Percentiles rank a stretch among this genome's conserved stretches.
These are phyloP conservation scores for Schwanniomyces vanrijiae DNA, from an alignment of 805 yeast species.

Conservation along the genomic window DNA sequence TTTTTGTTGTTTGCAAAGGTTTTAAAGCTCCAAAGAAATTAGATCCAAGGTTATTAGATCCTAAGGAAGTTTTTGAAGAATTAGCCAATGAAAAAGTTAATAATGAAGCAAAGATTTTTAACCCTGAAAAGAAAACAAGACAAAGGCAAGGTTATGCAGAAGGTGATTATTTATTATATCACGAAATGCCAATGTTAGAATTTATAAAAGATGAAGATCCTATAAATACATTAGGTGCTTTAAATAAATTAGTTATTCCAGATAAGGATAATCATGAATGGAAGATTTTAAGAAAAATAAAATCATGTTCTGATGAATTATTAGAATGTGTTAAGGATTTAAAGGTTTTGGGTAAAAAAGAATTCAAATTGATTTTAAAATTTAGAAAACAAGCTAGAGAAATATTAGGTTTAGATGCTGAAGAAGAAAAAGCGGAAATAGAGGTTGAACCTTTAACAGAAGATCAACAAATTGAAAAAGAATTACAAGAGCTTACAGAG, in stretches of 20 bases:
- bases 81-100: constrained; percentile 63
- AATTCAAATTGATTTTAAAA: constrained; percentile 77
- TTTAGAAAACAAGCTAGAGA: constrained; percentile 90
- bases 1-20: constrained; percentile 93
- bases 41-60: constrained; percentile 90
- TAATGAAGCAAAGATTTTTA: constrained; percentile 88
- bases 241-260: constrained; percentile 64
- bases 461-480: constrained; percentile 87
- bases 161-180: constrained; percentile 75
- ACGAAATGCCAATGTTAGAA: constrained; percentile 72
- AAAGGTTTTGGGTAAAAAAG: constrained; percentile 91
- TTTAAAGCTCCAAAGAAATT: constrained; percentile 94
- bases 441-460: constrained; percentile 77
- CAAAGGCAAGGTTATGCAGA: constrained; percentile 97
- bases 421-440: constrained; percentile 47
- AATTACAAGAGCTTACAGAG: constrained; percentile 69
- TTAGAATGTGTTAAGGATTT: constrained; percentile 85
- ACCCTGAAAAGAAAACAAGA: constrained; percentile 89
- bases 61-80: constrained; percentile 93
- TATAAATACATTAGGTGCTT: constrained; percentile 74
- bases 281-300: constrained; percentile 68
- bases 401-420: constrained; percentile 63
- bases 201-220: constrained; percentile 83
- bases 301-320: constrained; percentile 76
- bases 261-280: constrained; percentile 62